These are phyloP conservation scores for Paramecium caudatum DNA, from an alignment of 73 alveolate genomes.

Conservation along the genomic window DNA sequence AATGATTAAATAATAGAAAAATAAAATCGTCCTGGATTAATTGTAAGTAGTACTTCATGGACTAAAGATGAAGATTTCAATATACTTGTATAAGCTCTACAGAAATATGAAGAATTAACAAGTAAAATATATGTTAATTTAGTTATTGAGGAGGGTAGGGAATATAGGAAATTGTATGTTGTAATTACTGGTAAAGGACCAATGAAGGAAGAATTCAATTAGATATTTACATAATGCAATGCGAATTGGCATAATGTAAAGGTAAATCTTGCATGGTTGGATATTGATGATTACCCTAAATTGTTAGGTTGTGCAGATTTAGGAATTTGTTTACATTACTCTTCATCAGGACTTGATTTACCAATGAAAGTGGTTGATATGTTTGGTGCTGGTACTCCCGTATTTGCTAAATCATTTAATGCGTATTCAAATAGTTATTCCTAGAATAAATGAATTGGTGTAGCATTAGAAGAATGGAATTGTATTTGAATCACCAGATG, in stretches of 20 bases:
- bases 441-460: neutral
- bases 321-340: constrained; percentile 87
- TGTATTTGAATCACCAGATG: neutral
- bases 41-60: constrained; percentile 76
- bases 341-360: constrained; percentile 87
- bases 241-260: constrained; percentile 67
- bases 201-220: constrained; percentile 20
- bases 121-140: neutral
- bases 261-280: constrained; percentile 81
- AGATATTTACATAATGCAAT: constrained; percentile 76
- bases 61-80: constrained; percentile 74
- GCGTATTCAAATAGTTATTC: neutral
- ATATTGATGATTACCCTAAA: constrained; percentile 86
- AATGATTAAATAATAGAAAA: neutral
- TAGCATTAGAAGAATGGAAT: neutral
- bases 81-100: constrained; percentile 60
- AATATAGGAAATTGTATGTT: neutral
- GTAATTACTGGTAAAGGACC: constrained; percentile 51
- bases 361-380: constrained; percentile 99
- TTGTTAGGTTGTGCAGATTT: constrained; percentile 84
- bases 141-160: neutral
- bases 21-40: constrained; percentile 33
- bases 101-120: constrained; percentile 36
- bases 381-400: constrained; percentile 94
- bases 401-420: constrained; percentile 73